Conservation (phyloP, 2,329 filamentous ascomycete genomes). For the Parafenestella ontariensis region DNA sequence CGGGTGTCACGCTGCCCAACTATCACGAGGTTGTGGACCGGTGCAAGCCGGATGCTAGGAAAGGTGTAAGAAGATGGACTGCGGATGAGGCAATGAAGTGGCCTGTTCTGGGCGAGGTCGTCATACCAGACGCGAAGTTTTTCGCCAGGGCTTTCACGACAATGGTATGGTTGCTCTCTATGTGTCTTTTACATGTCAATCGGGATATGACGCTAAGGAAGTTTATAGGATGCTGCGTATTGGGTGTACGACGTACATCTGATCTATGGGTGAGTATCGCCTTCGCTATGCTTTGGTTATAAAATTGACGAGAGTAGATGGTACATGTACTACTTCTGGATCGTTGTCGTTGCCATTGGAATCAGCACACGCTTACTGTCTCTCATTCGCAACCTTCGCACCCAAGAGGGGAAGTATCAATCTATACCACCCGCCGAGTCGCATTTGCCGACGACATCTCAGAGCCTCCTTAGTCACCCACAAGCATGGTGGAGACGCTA, state of each 20-base stretch:
- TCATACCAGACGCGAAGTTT: constrained; percentile 30
- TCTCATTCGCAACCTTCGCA: constrained; percentile 16
- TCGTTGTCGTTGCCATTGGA: constrained; percentile 33
- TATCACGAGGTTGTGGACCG: constrained; percentile 32
- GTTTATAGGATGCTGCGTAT: constrained; percentile 32
- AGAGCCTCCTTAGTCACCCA: constrained; percentile 2
- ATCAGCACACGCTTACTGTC: constrained; percentile 28
- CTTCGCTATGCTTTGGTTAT: not conserved
- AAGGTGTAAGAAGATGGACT: constrained; percentile 19
- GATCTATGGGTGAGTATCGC: constrained; percentile 32
- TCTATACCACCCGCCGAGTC: not conserved
- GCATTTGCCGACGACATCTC: not conserved
- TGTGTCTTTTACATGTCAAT: too few relatives aligned
- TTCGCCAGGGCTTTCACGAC: constrained; percentile 38
- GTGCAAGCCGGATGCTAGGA: constrained; percentile 27
- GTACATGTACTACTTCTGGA: constrained; percentile 45
- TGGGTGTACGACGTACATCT: constrained; percentile 40
- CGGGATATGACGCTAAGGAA: not conserved
- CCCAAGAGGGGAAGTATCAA: constrained; percentile 11
- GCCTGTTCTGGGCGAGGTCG: constrained; percentile 22
- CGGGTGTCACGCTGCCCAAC: constrained; percentile 32
- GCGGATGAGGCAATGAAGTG: constrained; percentile 29
- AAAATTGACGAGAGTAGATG: constrained; percentile 18
- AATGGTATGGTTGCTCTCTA: constrained; percentile 25
- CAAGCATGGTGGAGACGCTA: constrained; percentile 35